These are phyloP conservation scores for Fusarium newnesense DNA, from an alignment of 2,329 filamentous ascomycete species.

Conservation along the genomic window DNA sequence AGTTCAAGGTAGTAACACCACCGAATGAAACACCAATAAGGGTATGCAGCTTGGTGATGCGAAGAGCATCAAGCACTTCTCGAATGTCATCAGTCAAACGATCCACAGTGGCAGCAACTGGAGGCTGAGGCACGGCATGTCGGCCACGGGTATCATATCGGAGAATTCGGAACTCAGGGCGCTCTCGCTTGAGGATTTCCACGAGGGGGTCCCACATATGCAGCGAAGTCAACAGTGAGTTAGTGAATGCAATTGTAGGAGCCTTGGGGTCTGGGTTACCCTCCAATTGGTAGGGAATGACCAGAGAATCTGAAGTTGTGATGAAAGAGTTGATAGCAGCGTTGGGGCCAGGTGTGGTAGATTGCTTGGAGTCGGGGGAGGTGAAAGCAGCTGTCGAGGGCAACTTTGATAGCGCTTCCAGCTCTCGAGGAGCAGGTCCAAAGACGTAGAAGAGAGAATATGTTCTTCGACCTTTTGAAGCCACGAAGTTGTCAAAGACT, in stretches of 20 bases:
- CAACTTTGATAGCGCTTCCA: conserved; percentile 65
- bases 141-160: conserved; percentile 83
- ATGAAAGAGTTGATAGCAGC: conserved; percentile 74
- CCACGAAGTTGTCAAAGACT: conserved; percentile 68
- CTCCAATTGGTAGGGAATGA: conserved; percentile 79
- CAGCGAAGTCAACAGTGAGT: conserved; percentile 81
- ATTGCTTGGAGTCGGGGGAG: conserved; percentile 64
- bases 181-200: conserved; percentile 65
- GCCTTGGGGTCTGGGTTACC: conserved; percentile 74
- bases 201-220: conserved; percentile 86
- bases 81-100: conserved; percentile 75
- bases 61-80: conserved; percentile 73
- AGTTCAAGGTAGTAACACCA: conserved; percentile 80
- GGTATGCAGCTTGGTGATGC: conserved; percentile 72
- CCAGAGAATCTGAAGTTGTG: conserved; percentile 73
- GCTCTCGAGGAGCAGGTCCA: conserved; percentile 76
- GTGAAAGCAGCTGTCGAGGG: conserved; percentile 61
- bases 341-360: conserved; percentile 61
- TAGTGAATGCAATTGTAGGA: conserved; percentile 79
- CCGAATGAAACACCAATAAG: conserved; percentile 84
- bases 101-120: conserved; percentile 67
- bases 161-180: conserved; percentile 76
- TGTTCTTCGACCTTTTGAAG: conserved; percentile 64
- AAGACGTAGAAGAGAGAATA: conserved; percentile 85
- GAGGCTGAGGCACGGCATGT: conserved; percentile 58